These are phyloP conservation scores for Penicillium robsamsonii DNA, from an alignment of 495 filamentous ascomycete genomes.

Conservation along the genomic window DNA sequence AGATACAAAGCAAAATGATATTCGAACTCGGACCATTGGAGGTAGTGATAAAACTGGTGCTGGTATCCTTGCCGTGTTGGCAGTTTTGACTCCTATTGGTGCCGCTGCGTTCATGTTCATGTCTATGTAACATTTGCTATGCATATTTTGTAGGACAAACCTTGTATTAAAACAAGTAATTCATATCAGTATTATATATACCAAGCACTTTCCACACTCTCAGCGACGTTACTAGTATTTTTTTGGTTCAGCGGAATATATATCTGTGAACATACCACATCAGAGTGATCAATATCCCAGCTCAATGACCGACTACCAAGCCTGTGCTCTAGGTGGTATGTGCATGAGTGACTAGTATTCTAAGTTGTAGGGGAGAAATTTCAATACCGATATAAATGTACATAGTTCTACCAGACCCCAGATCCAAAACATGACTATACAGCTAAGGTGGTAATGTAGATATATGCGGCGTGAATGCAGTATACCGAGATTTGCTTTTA, in stretches of 20 bases:
- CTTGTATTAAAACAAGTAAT: background rate
- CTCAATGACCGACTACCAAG: too few species aligned
- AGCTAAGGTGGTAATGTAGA: background rate
- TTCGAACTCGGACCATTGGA: constrained; percentile 33
- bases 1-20: constrained; percentile 9
- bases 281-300: background rate
- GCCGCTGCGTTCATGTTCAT: constrained; percentile 44
- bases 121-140: background rate
- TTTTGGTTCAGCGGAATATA: background rate
- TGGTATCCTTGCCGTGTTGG: constrained; percentile 54
- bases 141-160: too few species aligned
- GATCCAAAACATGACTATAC: too few species aligned
- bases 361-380: too few species aligned
- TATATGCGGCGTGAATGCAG: background rate
- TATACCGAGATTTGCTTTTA: background rate
- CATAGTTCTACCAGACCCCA: background rate
- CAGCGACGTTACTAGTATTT: too few species aligned
- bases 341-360: too few species aligned
- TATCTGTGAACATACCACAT: background rate
- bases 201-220: too few species aligned
- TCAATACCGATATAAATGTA: background rate
- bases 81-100: constrained; percentile 36
- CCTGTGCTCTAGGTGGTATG: too few species aligned
- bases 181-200: background rate
- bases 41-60: constrained; percentile 59